Evolutionary conservation across 2,329 filamentous ascomycete species (phyloP), one percentile per base, ranked within the genome.

Genomic region (Dissoconium aciculare): DNA sequence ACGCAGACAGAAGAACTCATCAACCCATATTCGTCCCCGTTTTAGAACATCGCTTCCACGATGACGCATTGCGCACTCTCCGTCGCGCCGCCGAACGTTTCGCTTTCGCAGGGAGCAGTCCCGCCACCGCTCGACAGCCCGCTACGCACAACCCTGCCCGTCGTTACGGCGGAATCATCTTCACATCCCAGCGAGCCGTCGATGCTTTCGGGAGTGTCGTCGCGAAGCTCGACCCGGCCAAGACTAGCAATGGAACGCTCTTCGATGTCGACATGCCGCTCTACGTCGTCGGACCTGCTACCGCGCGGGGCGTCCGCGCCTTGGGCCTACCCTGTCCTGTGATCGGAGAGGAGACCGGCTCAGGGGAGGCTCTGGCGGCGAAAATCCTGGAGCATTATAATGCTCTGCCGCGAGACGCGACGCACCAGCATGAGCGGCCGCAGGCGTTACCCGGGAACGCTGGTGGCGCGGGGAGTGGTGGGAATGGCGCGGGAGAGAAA

Each of bases 371-470:
- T 2, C 67, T 98, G 15, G 78, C 84, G 0, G 58, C 66, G 4
- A 78, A 76, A 48, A 94, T 98, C 32, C 63, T 92, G 4, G 58
- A 73, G 2, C 78, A 93, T 51, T 92, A 93, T 49, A 69, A 67
- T 32, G 35, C 36, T 5, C 38, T 63, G 8, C 46, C 47, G 16
- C 34, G 15, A 15, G 44, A 43, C 23, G 43, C 43, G 11, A 47
- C 45, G 16, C 43, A 42, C 35, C 31, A 51, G 4, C 40, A 51
- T n/a, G n/a, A n/a, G n/a, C n/a, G n/a, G n/a, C n/a, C n/a, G n/a
- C n/a, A n/a, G n/a, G n/a, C n/a, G n/a, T n/a, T n/a, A n/a, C n/a
- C n/a, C n/a, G n/a, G n/a, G n/a, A n/a, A n/a, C n/a, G n/a, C n/a
- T n/a, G n/a, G n/a, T n/a, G n/a, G n/a, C n/a, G n/a, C n/a, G n/a